Percentiles rank a stretch among this genome's conserved stretches.
phyloP scores from a whole-genome alignment of 1,284 basidiomycete genomes.

The Austropuccinia psidii region DNA sequence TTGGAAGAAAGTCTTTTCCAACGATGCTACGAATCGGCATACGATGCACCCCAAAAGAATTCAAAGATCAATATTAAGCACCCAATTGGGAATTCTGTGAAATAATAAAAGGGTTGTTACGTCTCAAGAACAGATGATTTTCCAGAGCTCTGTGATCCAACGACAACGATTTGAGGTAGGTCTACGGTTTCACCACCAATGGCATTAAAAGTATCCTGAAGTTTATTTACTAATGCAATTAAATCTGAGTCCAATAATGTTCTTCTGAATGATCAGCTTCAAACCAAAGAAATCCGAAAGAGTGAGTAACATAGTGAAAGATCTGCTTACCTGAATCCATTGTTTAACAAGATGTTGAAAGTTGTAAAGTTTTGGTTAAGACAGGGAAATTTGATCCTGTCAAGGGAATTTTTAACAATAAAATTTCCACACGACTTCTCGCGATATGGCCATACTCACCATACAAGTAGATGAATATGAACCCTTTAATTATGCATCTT shows the following conservation, averaged over 20 bases:
- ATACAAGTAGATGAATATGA: no score
- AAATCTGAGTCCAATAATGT: constrained; percentile 55
- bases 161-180: constrained; percentile 51
- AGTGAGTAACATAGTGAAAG: no score
- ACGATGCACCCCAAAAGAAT: neutral
- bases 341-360: no score
- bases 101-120: constrained; percentile 51
- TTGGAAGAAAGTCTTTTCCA: constrained; percentile 74
- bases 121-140: constrained; percentile 63
- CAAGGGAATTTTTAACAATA: no score
- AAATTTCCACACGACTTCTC: no score
- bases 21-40: neutral
- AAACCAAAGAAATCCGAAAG: no score
- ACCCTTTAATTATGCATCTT: no score
- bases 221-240: constrained; percentile 89
- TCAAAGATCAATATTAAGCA: constrained; percentile 66
- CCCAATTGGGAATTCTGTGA: constrained; percentile 49
- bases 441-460: no score
- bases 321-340: no score
- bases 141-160: constrained; percentile 53
- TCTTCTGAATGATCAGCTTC: no score
- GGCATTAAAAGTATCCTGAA: constrained; percentile 57
- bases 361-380: no score
- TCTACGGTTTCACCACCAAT: constrained; percentile 54
- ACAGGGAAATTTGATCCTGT: no score